These are phyloP conservation scores for Amanita inopinata DNA, from an alignment of 768 basidiomycete genomes.

Conservation along the genomic window DNA sequence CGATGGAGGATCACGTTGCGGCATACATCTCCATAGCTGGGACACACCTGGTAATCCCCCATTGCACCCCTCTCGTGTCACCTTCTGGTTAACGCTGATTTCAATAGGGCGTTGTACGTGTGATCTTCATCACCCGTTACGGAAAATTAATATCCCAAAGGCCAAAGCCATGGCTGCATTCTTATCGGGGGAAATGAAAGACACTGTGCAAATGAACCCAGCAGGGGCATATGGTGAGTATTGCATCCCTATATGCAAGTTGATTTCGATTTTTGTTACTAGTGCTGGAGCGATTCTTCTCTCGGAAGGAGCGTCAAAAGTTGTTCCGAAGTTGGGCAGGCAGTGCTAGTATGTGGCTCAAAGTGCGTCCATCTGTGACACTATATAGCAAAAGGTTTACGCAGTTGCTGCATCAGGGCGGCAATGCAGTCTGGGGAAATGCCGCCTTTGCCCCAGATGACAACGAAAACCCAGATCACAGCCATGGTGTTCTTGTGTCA, in stretches of 20 bases:
- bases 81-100: slow-evolving; percentile 4
- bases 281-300: slow-evolving; percentile 88
- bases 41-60: slow-evolving; percentile 60
- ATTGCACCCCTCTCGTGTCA: background rate
- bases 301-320: slow-evolving; percentile 75
- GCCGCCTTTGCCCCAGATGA: slow-evolving; percentile 75
- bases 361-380: slow-evolving; percentile 34
- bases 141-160: slow-evolving; percentile 23
- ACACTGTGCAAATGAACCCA: slow-evolving; percentile 80
- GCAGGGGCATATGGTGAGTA: slow-evolving; percentile 67
- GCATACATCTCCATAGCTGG: slow-evolving; percentile 79
- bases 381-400: background rate
- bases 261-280: slow-evolving; percentile 2
- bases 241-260: background rate
- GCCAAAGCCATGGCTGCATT: slow-evolving; percentile 94
- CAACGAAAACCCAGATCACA: slow-evolving; percentile 35
- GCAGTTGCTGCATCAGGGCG: slow-evolving; percentile 43
- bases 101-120: slow-evolving; percentile 64
- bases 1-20: slow-evolving; percentile 67
- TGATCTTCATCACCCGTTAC: slow-evolving; percentile 2
- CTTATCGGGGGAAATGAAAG: slow-evolving; percentile 91
- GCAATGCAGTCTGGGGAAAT: slow-evolving; percentile 79
- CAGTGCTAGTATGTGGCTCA: slow-evolving; percentile 89
- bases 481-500: slow-evolving; percentile 75
- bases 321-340: slow-evolving; percentile 96